Base-by-base conservation (phyloP, 768 basidiomycete species). In the Solioccasus polychromus region DNA sequence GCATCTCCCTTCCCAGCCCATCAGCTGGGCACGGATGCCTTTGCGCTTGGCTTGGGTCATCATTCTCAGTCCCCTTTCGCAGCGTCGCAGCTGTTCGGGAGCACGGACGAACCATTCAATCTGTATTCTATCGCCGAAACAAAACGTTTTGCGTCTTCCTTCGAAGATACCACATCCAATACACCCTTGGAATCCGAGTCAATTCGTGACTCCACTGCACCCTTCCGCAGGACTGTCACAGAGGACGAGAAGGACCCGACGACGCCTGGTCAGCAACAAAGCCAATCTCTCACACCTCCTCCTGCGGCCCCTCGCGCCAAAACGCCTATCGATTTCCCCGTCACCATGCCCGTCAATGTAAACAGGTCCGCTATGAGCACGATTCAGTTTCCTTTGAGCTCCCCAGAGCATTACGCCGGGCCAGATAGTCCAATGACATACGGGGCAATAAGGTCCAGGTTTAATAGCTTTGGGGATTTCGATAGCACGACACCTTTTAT, bases 11-110 rank as follows among this genome's bases (percentile, higher is more conserved):
- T 89, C 51, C 82, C 88, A 32, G 82, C 85, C 12, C 86, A 91
- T 54, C 90, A 93, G 54, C 72, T 88, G 18, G 84, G 81, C 19
- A 57, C 71, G 24, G 75, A 75, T 42, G 61, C 66, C 36, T 63
- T 67, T 29, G 52, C 61, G 7, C 63, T 68, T 8, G 66, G 63
- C 42, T 57, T 75, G 4, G 67, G 63, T n/a, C 65, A 67, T 48
- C 81, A 85, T 56, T 79, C 86, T 26, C 85, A 91, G 54, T 93
- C 92, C 0, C 92, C 92, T 2, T 96, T 91, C 54, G 83, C 89
- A 17, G 85, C 91, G 2, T 88, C 88, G 14, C 86, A 92, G 51
- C 71, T 94, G 3, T 92, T 93, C 59, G 78, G 86, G 24, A 78
- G 80, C 17, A 79, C 79, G 2, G 83, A 88, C 42, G 89, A 90